These are phyloP conservation scores for Trichoderma erinaceum DNA, from an alignment of 495 filamentous ascomycete genomes.

Conservation along the genomic window DNA sequence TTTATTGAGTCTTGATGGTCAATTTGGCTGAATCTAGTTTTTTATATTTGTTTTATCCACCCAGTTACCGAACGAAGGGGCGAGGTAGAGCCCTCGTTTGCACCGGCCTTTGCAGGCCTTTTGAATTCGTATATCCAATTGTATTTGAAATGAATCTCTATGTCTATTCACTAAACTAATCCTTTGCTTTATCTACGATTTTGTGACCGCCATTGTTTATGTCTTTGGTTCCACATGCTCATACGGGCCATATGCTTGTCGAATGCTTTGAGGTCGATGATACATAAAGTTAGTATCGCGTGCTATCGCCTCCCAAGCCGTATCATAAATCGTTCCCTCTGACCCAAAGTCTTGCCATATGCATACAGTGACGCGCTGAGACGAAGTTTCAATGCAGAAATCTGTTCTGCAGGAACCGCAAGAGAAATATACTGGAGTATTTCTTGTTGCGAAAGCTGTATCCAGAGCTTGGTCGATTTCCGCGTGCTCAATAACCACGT, in stretches of 20 bases:
- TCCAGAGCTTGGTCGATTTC: neutral
- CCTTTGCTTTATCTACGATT: too few species aligned
- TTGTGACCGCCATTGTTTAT: too few species aligned
- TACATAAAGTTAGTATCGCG: neutral
- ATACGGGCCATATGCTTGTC: neutral
- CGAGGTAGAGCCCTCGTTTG: too few species aligned
- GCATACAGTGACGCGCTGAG: neutral
- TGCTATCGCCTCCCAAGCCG: neutral
- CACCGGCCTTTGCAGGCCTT: too few species aligned
- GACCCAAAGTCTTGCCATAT: neutral
- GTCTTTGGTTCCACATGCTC: neutral
- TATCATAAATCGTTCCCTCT: neutral
- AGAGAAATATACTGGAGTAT: neutral
- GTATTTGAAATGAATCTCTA: too few species aligned
- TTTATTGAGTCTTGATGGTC: too few species aligned
- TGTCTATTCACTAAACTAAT: too few species aligned
- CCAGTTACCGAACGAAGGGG: too few species aligned
- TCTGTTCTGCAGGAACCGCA: neutral
- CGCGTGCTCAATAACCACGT: too few species aligned
- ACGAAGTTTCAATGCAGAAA: neutral
- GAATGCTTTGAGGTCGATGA: neutral
- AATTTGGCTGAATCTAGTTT: too few species aligned
- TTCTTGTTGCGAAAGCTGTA: neutral
- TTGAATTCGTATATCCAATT: too few species aligned
- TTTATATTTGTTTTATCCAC: too few species aligned